Conservation (phyloP, 1,284 basidiomycete species). For the Microbotryum scabiosae region DNA sequence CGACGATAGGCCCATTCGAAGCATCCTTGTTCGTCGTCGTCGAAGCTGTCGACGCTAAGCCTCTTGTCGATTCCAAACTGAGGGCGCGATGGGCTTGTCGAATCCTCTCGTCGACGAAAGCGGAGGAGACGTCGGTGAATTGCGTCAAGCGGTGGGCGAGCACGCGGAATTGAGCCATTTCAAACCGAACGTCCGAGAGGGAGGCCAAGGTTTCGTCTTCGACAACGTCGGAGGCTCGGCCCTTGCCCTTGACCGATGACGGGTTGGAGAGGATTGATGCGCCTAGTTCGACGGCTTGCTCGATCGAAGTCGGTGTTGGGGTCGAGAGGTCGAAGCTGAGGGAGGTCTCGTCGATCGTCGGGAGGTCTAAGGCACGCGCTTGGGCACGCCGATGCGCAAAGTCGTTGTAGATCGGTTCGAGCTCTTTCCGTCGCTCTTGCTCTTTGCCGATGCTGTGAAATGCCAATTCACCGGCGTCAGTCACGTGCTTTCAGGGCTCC, state of each 20-base stretch:
- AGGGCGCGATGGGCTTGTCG: slow-evolving; percentile 18
- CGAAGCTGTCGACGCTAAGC: neutral
- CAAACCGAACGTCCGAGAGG: neutral
- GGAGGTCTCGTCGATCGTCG: neutral
- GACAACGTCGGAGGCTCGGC: too few relatives aligned
- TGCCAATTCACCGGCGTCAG: neutral
- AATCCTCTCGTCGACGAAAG: slow-evolving; percentile 13
- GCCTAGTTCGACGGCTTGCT: slow-evolving; percentile 14
- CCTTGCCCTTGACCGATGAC: too few relatives aligned
- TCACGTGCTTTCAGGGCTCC: neutral
- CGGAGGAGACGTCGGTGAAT: slow-evolving; percentile 8
- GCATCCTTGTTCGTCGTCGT: neutral
- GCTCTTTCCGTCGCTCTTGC: slow-evolving; percentile 10
- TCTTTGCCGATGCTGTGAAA: slow-evolving; percentile 16
- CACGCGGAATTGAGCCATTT: slow-evolving; percentile 9
- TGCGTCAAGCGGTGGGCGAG: slow-evolving; percentile 13
- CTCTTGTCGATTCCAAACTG: slow-evolving; percentile 2
- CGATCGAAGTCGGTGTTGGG: slow-evolving; percentile 1
- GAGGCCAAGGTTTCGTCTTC: too few relatives aligned
- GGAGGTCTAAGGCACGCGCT: neutral
- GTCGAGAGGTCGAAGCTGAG: slow-evolving; percentile 10
- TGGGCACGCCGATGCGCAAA: slow-evolving; percentile 5
- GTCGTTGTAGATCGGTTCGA: slow-evolving; percentile 11
- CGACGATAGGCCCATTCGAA: neutral
- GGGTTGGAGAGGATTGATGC: neutral